Percentiles rank a stretch among this genome's conserved stretches.
Conservation (phyloP, 352 stramenopile species). For the Phytophthora hibernalis region DNA sequence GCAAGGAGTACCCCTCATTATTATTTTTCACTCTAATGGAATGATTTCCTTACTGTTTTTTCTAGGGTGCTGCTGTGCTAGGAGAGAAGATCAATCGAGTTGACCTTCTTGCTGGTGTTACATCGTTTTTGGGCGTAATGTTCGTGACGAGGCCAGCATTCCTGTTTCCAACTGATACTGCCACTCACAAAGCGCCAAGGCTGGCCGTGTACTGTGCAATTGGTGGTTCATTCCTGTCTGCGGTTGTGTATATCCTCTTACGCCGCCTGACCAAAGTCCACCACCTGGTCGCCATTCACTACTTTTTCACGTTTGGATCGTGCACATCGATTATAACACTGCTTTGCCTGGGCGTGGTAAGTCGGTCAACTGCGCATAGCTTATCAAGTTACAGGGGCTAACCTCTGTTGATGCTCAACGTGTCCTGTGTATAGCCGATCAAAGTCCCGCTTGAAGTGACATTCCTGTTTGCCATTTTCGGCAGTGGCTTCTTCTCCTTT, state of each 20-base stretch:
- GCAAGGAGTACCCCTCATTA: neutral
- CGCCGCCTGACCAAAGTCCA: conserved; percentile 45
- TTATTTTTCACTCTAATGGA: neutral
- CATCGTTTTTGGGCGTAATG: conserved; percentile 62
- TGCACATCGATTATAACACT: conserved; percentile 40
- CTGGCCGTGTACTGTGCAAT: conserved; percentile 48
- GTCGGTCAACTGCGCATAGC: neutral
- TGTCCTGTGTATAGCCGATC: conserved; percentile 14
- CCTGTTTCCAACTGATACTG: conserved; percentile 47
- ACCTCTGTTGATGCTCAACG: neutral
- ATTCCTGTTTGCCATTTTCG: conserved; percentile 38
- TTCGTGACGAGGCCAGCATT: conserved; percentile 63
- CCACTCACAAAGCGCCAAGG: conserved; percentile 17
- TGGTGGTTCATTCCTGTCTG: conserved; percentile 37
- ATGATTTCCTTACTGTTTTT: neutral
- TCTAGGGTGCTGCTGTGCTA: conserved; percentile 52
- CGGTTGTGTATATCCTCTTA: conserved; percentile 48
- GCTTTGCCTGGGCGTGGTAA: conserved; percentile 36
- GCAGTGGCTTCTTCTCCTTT: conserved; percentile 45
- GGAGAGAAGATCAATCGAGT: conserved; percentile 54
- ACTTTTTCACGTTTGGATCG: conserved; percentile 52
- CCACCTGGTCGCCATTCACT: conserved; percentile 47
- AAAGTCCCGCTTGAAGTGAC: conserved; percentile 23
- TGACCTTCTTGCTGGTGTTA: conserved; percentile 48
- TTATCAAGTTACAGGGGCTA: neutral